Conservation (phyloP, 2,329 filamentous ascomycete species). For the Colletotrichum shisoi region DNA sequence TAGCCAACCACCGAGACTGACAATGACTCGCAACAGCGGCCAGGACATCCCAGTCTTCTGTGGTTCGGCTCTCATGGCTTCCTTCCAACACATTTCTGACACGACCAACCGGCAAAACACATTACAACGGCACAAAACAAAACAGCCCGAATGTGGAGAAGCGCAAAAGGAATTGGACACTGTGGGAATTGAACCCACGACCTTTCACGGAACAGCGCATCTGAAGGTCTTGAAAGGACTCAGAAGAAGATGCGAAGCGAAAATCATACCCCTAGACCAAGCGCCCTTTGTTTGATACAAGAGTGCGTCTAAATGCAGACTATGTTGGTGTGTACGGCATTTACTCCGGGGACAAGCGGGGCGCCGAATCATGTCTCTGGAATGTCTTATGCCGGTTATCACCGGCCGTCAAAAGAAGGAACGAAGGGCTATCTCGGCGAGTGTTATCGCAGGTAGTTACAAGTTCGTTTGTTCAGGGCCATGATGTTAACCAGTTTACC, state of each 20-base stretch:
- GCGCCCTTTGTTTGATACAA: not conserved
- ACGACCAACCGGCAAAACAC: no score
- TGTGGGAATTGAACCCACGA: conserved; percentile 21
- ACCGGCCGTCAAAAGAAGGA: no score
- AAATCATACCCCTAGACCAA: conserved; percentile 22
- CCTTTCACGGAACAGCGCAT: conserved; percentile 9
- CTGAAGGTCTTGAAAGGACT: not conserved
- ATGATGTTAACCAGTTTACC: no score
- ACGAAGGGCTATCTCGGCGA: no score
- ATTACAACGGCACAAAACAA: not conserved
- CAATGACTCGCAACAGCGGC: not conserved
- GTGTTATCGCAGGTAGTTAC: no score
- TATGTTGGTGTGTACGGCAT: not conserved
- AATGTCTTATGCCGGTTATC: not conserved
- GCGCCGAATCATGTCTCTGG: no score
- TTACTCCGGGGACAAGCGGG: not conserved
- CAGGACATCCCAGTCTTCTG: no score
- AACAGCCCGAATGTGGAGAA: no score
- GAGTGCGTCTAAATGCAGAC: fast-evolving
- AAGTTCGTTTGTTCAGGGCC: no score
- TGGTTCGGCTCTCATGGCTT: no score
- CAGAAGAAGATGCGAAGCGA: conserved; percentile 7
- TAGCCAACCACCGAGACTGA: no score
- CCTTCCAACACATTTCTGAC: no score
- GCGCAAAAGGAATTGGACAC: not conserved